Percentiles rank a stretch among this genome's conserved stretches.
phyloP scores from a whole-genome alignment of 208 protist genomes.

The Phytomonas francai region DNA sequence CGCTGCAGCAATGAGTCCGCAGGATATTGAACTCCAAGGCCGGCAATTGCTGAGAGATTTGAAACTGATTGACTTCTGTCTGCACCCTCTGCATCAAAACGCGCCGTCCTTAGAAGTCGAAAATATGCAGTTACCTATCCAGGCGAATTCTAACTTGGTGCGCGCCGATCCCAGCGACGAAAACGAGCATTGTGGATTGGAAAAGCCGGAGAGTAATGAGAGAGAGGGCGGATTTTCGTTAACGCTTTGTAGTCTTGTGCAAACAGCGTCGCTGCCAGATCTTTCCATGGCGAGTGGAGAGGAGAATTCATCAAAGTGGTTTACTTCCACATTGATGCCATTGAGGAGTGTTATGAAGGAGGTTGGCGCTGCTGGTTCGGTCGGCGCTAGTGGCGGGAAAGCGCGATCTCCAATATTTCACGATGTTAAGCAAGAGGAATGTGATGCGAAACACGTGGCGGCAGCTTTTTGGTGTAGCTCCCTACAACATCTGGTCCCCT shows the following conservation, averaged over 20 bases:
- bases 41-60: constrained; percentile 29
- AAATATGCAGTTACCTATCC: not conserved
- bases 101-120: not conserved
- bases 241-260: not conserved
- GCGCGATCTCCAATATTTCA: not conserved
- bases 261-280: not conserved
- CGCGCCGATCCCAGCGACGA: not conserved
- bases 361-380: not conserved
- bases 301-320: not conserved
- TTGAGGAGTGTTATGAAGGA: not conserved
- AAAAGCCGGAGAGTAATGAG: not conserved
- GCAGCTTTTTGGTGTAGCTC: not conserved
- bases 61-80: not conserved
- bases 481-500: not conserved
- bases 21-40: constrained; percentile 21
- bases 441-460: not conserved
- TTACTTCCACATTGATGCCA: not conserved
- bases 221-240: not conserved
- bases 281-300: not conserved
- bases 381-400: not conserved
- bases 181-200: not conserved
- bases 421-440: not conserved
- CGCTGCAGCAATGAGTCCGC: constrained; percentile 47
- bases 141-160: too few species aligned
- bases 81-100: not conserved